Conservation (phyloP, 2,329 filamentous ascomycete species). For the Pseudogymnoascus sp. region DNA sequence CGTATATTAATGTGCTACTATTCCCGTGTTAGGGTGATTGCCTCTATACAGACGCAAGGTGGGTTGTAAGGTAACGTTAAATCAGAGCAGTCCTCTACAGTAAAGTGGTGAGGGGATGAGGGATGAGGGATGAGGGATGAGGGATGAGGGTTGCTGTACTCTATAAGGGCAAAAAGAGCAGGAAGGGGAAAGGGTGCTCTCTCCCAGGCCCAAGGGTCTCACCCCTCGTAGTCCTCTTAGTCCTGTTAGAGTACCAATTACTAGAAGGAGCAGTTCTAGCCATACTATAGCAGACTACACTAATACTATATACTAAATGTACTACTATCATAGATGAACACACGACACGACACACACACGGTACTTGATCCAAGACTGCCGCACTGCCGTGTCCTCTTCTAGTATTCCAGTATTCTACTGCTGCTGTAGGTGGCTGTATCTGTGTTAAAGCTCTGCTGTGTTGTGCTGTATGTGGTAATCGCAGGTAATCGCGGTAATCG, state of each 20-base stretch:
- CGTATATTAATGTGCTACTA: not conserved
- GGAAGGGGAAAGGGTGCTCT: not conserved
- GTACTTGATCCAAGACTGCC: not conserved
- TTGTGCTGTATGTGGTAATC: too few relatives aligned
- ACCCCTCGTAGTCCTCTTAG: not conserved
- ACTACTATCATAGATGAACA: not conserved
- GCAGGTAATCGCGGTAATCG: too few relatives aligned
- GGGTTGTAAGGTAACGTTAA: not conserved
- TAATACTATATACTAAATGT: not conserved
- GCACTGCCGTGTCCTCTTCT: not conserved
- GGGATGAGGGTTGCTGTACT: not conserved
- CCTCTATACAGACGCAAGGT: not conserved
- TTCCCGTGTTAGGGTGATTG: not conserved
- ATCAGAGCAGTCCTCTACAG: not conserved
- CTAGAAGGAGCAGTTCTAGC: not conserved
- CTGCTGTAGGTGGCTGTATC: too few relatives aligned
- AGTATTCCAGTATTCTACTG: too few relatives aligned
- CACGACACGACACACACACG: not conserved
- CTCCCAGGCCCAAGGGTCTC: not conserved
- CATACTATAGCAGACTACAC: not conserved
- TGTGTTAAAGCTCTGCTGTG: too few relatives aligned
- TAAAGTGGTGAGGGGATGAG: too few relatives aligned
- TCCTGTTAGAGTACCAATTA: not conserved
- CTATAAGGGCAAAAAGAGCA: not conserved
- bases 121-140: too few relatives aligned